Conservation (phyloP, 129 eudicot species). For the Dittrichia graveolens region DNA sequence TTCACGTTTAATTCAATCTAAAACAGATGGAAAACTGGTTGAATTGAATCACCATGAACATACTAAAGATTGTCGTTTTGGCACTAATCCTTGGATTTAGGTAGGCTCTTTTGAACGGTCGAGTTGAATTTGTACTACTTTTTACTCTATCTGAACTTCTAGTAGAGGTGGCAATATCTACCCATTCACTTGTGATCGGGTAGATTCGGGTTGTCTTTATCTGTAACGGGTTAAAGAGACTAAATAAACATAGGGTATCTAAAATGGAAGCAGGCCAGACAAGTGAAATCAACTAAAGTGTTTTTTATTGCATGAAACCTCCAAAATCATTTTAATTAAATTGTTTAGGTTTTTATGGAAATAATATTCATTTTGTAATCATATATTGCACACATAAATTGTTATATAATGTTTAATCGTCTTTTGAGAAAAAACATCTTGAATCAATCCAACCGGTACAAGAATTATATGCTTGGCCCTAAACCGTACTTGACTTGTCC, state of each 20-base stretch:
- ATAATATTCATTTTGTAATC: not conserved
- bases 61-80: too few species aligned
- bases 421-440: not conserved
- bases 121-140: constrained; percentile 74
- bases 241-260: not conserved
- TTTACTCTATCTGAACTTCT: not conserved
- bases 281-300: not conserved
- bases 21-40: too few species aligned
- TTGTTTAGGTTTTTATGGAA: not conserved
- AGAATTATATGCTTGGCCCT: not conserved
- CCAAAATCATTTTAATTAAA: not conserved
- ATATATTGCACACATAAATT: not conserved
- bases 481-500: not conserved
- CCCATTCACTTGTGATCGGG: not conserved
- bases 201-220: not conserved
- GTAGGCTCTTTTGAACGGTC: constrained; percentile 67
- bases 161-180: not conserved
- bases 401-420: not conserved
- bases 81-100: constrained; percentile 52
- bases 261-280: not conserved
- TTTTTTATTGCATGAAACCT: not conserved
- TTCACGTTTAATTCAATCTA: too few species aligned
- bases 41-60: too few species aligned
- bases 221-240: not conserved
- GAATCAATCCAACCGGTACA: not conserved